phyloP scores from a whole-genome alignment of 768 basidiomycete genomes.

The Tricholoma flavovirens region DNA sequence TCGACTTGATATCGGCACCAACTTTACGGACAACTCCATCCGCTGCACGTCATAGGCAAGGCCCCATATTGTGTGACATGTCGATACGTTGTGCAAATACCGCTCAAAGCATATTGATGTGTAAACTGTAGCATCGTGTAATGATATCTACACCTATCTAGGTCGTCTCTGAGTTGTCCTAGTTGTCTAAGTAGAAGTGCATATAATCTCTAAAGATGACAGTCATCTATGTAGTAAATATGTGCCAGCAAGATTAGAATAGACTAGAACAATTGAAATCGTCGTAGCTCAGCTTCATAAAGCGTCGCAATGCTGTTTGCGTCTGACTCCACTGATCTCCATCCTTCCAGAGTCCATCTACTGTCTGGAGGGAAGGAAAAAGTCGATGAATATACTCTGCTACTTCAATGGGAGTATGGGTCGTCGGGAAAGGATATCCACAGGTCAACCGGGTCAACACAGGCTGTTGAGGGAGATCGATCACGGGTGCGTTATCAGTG shows the following conservation, averaged over 20 bases:
- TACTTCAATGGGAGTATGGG: slow-evolving; percentile 15
- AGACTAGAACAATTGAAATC: background rate
- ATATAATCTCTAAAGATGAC: slow-evolving; percentile 1
- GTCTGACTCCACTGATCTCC: slow-evolving; percentile 24
- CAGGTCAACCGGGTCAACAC: slow-evolving; percentile 31
- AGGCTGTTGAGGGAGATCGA: slow-evolving; percentile 13
- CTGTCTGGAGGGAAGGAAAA: slow-evolving; percentile 33
- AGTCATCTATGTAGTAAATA: background rate
- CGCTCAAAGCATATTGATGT: too few species aligned
- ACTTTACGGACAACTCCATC: too few species aligned
- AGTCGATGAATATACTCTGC: slow-evolving; percentile 26
- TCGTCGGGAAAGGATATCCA: slow-evolving; percentile 23
- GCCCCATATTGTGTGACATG: too few species aligned
- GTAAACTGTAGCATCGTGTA: too few species aligned
- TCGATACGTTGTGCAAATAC: too few species aligned
- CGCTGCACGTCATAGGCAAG: too few species aligned
- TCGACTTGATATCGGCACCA: too few species aligned
- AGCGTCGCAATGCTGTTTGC: slow-evolving; percentile 5
- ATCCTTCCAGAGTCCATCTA: slow-evolving; percentile 30
- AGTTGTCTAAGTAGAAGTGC: slow-evolving; percentile 6
- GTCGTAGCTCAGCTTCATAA: background rate
- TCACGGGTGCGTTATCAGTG: background rate
- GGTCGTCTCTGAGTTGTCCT: slow-evolving; percentile 3
- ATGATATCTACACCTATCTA: background rate
- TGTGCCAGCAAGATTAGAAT: background rate